Base-by-base conservation (phyloP, 441 rosid genomes). In the Jatropha multifida region DNA sequence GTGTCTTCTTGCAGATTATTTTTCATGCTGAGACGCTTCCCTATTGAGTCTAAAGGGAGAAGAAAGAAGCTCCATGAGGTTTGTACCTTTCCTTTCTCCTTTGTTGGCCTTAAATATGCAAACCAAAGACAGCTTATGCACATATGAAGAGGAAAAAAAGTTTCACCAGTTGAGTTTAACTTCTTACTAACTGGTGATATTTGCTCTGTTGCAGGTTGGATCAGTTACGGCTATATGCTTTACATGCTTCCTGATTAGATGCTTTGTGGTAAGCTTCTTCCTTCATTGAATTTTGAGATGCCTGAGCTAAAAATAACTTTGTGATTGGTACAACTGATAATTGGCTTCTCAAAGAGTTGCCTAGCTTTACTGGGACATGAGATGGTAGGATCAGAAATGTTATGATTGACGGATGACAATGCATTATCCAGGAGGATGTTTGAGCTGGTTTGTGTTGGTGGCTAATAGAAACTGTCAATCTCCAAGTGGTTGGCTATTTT, bases 61-160 rank as follows among this genome's bases (percentile, higher is more conserved):
- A 87, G 97, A 84, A 96, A 92, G 90, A 96, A 96, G 79, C 98
- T 96, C 74, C 90, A 88, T 41, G 99, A 96, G 99, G 99, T 96
- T 83, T 73, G 77, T 66, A n/a, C 68, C 51, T 58, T 73, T 58
- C 69, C 60, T 72, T 60, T 27, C 5, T 23, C 23, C 40, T 13
- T 38, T 65, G 0, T 59, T 63, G 69, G 12, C 55, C 18, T 66
- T 73, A 61, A 26, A 46, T 72, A 23, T 72, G 58, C 20, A 32
- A 61, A 48, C 13, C 32, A 12, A 48, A 27, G 27, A 56, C 2
- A 0, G 58, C 58, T 17, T 4, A 17, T 52, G n/a, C 20, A 52
- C 56, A 14, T 6, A 14, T 14, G 7, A 41, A 5, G 15, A 63
- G n/a, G 5, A 20, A 51, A 51, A 14, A 55, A 3, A 0, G 12